Evolutionary conservation across 2,329 filamentous ascomycete genomes (phyloP).

Genomic region (Aspergillus fumigatiaffinis): DNA sequence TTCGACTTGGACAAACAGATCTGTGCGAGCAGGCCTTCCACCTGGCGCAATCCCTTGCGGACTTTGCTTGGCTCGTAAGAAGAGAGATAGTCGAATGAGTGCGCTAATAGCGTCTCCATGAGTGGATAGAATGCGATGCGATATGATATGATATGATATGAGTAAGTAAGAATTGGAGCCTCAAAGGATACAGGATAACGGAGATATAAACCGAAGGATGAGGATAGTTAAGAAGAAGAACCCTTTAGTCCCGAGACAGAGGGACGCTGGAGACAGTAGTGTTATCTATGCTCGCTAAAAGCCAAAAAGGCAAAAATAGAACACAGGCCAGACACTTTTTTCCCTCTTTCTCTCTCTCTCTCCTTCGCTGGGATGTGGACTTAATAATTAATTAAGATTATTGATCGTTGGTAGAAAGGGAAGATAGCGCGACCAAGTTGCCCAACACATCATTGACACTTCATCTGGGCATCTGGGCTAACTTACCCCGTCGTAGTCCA

Average conservation of each 20-base stretch:
- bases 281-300: conserved; percentile 4
- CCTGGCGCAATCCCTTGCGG: conserved; percentile 87
- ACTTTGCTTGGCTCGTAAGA: conserved; percentile 88
- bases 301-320: conserved; percentile 6
- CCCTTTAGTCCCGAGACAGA: background rate
- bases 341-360: background rate
- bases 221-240: background rate
- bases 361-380: background rate
- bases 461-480: background rate
- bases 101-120: conserved; percentile 89
- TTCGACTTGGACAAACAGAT: conserved; percentile 71
- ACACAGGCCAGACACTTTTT: background rate
- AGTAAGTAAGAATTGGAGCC: conserved; percentile 1
- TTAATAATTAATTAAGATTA: conserved; percentile 1
- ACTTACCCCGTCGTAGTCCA: background rate
- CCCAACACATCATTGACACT: background rate
- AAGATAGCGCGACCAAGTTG: background rate
- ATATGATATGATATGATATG: background rate
- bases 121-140: conserved; percentile 9
- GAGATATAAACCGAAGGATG: conserved; percentile 1
- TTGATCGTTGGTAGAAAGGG: background rate
- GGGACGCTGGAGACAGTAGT: background rate
- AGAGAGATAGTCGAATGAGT: conserved; percentile 94
- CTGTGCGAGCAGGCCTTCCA: conserved; percentile 88
- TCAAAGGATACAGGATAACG: background rate